A percentile compares a stretch with the other conserved stretches of the same genome.
Evolutionary conservation across 768 basidiomycete genomes (phyloP).

Genomic region (Termitomyces bulborhizus): DNA sequence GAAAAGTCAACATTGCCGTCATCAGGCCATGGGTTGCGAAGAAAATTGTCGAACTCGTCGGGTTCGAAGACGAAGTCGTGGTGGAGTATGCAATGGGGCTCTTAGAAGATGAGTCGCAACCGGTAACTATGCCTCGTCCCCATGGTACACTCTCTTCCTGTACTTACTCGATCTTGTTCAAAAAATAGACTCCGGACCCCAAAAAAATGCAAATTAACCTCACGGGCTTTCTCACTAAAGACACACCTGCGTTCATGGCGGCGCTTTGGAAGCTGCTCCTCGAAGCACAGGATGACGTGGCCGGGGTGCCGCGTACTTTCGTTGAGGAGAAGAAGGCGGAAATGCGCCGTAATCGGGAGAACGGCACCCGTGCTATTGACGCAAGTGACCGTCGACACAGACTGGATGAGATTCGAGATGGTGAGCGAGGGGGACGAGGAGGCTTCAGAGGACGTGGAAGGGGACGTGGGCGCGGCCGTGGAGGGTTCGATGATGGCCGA

Average conservation of each 20-base stretch:
- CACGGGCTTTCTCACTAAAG: slow-evolving; percentile 86
- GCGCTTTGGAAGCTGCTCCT: slow-evolving; percentile 88
- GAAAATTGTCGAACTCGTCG: slow-evolving; percentile 84
- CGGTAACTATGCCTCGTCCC: slow-evolving; percentile 42
- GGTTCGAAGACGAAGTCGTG: slow-evolving; percentile 95
- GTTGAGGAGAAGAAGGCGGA: slow-evolving; percentile 92
- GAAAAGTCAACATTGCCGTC: slow-evolving; percentile 89
- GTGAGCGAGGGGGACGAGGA: slow-evolving; percentile 45
- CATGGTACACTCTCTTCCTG: background rate
- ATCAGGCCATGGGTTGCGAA: slow-evolving; percentile 95
- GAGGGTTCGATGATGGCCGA: slow-evolving; percentile 41
- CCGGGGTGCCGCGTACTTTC: slow-evolving; percentile 86
- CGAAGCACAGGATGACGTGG: slow-evolving; percentile 84
- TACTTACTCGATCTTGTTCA: background rate
- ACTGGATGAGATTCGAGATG: slow-evolving; percentile 63
- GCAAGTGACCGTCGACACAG: slow-evolving; percentile 66
- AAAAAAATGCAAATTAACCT: slow-evolving; percentile 94
- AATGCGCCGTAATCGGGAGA: slow-evolving; percentile 64
- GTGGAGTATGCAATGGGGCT: slow-evolving; percentile 96
- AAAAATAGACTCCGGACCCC: slow-evolving; percentile 74
- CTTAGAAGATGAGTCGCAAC: slow-evolving; percentile 77
- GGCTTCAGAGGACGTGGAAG: slow-evolving; percentile 49
- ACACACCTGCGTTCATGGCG: slow-evolving; percentile 83
- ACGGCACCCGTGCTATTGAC: slow-evolving; percentile 58
- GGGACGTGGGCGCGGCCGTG: slow-evolving; percentile 49